Evolutionary conservation across 176 grass and related monocot genomes (phyloP).

Genomic region (Carex cristatella): DNA sequence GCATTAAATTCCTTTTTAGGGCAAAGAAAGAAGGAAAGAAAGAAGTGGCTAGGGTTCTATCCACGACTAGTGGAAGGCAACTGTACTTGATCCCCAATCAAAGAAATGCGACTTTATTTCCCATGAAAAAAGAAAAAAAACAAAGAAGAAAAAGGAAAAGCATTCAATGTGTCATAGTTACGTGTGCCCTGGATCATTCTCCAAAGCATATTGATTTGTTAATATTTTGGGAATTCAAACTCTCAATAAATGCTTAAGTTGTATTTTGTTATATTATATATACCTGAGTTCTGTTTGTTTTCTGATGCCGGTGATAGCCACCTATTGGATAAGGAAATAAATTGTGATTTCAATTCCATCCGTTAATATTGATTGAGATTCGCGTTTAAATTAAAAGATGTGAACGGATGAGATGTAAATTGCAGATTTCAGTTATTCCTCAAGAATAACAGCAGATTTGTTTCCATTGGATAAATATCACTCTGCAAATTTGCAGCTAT

Average conservation of each 20-base stretch:
- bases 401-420: no score
- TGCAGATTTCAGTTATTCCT: no score
- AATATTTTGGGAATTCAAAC: background rate
- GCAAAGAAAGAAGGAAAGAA: background rate
- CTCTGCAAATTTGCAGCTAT: background rate
- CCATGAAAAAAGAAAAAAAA: background rate
- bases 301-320: background rate
- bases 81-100: slow-evolving; percentile 18
- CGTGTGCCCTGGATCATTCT: slow-evolving; percentile 7
- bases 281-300: background rate
- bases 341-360: no score
- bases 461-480: background rate
- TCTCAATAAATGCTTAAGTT: background rate
- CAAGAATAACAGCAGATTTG: no score
- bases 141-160: background rate
- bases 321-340: background rate
- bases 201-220: background rate
- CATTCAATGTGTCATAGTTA: background rate
- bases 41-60: slow-evolving; percentile 8
- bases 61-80: slow-evolving; percentile 18
- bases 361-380: no score
- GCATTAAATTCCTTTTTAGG: slow-evolving; percentile 15
- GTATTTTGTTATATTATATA: background rate
- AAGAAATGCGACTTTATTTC: background rate
- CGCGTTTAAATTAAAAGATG: no score